These are phyloP conservation scores for Moesziomyces antarcticus DNA, from an alignment of 1,284 basidiomycete genomes.

Conservation along the genomic window DNA sequence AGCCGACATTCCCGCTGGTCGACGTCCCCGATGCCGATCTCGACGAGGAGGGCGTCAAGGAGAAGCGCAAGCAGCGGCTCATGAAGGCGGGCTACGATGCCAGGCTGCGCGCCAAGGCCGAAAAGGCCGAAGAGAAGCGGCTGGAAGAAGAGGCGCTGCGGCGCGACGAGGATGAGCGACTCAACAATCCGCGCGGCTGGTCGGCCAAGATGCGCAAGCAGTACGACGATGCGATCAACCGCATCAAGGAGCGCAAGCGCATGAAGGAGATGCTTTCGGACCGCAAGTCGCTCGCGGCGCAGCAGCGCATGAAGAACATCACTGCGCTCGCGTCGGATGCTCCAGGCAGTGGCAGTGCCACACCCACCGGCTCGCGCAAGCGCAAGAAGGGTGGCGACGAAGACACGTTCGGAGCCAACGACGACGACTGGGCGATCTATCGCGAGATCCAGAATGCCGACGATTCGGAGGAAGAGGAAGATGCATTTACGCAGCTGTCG, in stretches of 20 bases:
- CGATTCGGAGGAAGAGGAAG: constrained; percentile 95
- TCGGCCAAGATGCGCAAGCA: constrained; percentile 51
- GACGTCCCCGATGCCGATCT: constrained; percentile 92
- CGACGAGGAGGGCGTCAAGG: constrained; percentile 90
- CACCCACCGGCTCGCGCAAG: constrained; percentile 33
- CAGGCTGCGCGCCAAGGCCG: constrained; percentile 82
- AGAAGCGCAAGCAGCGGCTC: constrained; percentile 92
- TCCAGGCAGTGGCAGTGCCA: constrained; percentile 32
- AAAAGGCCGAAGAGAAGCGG: constrained; percentile 82
- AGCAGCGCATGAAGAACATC: constrained; percentile 97
- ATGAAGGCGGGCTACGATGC: constrained; percentile 96
- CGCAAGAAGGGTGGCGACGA: constrained; percentile 71
- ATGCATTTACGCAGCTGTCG: constrained; percentile 80
- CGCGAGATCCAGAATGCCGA: constrained; percentile 90
- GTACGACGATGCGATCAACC: constrained; percentile 75
- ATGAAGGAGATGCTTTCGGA: constrained; percentile 85
- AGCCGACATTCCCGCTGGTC: constrained; percentile 84
- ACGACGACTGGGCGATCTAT: constrained; percentile 97
- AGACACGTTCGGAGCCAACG: constrained; percentile 93
- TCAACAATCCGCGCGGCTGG: constrained; percentile 61
- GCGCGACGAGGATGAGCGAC: constrained; percentile 83
- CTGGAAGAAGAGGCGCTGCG: constrained; percentile 74
- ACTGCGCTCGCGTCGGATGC: constrained; percentile 83
- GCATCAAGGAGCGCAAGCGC: constrained; percentile 86
- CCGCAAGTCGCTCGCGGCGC: constrained; percentile 92